Conservation (phyloP, 1,284 basidiomycete genomes). For the Moesziomyces parantarcticus region DNA sequence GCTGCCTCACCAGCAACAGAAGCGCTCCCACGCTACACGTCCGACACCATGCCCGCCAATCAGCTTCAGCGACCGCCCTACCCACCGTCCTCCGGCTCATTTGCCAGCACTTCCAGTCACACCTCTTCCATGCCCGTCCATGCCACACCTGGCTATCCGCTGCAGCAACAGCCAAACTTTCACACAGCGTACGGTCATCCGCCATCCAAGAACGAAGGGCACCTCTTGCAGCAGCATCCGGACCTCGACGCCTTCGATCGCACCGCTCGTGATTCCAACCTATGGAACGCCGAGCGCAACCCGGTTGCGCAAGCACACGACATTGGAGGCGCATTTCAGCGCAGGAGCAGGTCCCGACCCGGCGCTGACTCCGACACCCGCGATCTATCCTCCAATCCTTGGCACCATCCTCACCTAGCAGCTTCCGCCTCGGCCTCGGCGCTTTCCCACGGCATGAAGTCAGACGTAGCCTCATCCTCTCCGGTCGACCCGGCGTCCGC, state of each 20-base stretch:
- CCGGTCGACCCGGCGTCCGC: slow-evolving; percentile 2
- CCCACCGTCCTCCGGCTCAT: slow-evolving; percentile 14
- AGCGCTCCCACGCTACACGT: slow-evolving; percentile 6
- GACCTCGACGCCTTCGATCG: slow-evolving; percentile 10
- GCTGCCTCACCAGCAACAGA: slow-evolving; percentile 8
- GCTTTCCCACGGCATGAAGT: not conserved
- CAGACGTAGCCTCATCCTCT: slow-evolving; percentile 4
- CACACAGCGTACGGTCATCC: slow-evolving; percentile 25
- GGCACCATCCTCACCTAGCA: slow-evolving; percentile 14
- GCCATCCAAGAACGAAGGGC: slow-evolving; percentile 6
- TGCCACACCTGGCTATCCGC: slow-evolving; percentile 16
- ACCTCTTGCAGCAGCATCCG: slow-evolving; percentile 22
- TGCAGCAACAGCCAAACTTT: slow-evolving; percentile 28
- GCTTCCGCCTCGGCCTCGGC: slow-evolving; percentile 2
- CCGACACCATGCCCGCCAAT: not conserved
- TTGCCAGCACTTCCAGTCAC: slow-evolving; percentile 10
- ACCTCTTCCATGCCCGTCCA: slow-evolving; percentile 10
- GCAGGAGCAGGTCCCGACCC: slow-evolving; percentile 10
- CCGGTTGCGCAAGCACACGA: slow-evolving; percentile 10
- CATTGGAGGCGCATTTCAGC: not conserved
- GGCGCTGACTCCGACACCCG: slow-evolving; percentile 14
- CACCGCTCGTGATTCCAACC: not conserved
- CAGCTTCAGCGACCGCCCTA: slow-evolving; percentile 24
- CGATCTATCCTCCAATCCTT: slow-evolving; percentile 10
- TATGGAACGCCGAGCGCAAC: slow-evolving; percentile 15